Conservation (phyloP, 148 eudicot genomes). For the Linanthus parryae region DNA sequence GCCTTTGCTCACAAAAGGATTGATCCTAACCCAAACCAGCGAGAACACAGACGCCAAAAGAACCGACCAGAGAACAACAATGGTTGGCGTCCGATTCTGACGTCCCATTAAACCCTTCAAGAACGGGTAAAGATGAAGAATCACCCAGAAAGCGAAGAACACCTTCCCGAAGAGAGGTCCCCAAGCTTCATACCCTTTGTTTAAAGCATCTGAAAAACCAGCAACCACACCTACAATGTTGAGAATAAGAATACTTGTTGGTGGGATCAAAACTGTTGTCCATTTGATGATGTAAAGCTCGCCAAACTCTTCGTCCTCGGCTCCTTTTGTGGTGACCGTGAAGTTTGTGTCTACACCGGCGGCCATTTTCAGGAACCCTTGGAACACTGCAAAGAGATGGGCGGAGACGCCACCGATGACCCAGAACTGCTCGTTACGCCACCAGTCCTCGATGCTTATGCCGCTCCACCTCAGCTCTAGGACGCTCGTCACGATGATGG, state of each 20-base stretch:
- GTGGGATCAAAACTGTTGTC: constrained; percentile 97
- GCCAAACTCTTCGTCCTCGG: constrained; percentile 82
- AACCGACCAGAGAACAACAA: constrained; percentile 90
- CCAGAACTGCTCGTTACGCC: constrained; percentile 99
- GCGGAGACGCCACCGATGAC: constrained; percentile 98
- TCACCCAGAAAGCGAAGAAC: constrained; percentile 94
- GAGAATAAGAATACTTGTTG: constrained; percentile 74
- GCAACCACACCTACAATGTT: constrained; percentile 94
- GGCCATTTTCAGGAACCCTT: constrained; percentile 82
- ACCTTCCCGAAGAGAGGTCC: constrained; percentile 93
- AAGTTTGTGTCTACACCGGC: constrained; percentile 94
- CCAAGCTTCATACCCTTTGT: constrained; percentile 91
- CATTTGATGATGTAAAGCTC: constrained; percentile 89
- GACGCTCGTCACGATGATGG: constrained; percentile 75
- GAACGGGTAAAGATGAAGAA: constrained; percentile 89
- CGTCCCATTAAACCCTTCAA: constrained; percentile 97
- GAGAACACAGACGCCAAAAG: constrained; percentile 97
- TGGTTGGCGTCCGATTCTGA: constrained; percentile 92
- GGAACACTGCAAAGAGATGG: constrained; percentile 94
- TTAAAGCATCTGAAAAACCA: constrained; percentile 89
- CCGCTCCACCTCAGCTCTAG: constrained; percentile 97
- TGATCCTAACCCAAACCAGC: constrained; percentile 94
- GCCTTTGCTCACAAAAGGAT: constrained; percentile 67
- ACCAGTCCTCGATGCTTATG: constrained; percentile 75
- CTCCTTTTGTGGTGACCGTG: constrained; percentile 82